Evolutionary conservation across 1,284 basidiomycete genomes (phyloP), one percentile per base, ranked within the genome.

Genomic region (Ceratobasidium theobromae): DNA sequence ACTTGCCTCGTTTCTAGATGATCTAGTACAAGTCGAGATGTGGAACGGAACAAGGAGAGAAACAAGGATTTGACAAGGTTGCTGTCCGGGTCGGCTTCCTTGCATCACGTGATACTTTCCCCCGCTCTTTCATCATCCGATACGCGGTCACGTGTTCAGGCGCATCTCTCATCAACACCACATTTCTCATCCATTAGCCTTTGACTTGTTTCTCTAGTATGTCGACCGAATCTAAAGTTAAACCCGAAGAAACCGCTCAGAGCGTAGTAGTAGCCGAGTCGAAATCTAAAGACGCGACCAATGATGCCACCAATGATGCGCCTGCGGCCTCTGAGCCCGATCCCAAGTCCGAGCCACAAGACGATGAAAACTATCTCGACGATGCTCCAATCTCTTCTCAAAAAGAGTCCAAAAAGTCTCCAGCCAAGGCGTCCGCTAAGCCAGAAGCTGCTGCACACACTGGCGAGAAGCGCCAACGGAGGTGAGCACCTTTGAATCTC

Each of bases 301-400:
- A 48, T 9, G 55, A 58, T 46, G 53, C 23, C 11, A 21, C 48
- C 48, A 25, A 51, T 12, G 48, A 41, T 12, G 53, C 40, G 4
- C 2, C 53, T 32, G 8, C 35, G 35, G 53, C 53, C 53, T 25
- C 35, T n/a, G 25, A 41, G 53, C 41, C 40, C 27, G 55, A 58
- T 14, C 18, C 21, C 23, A 30, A 27, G 48, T 6, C 12, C 27
- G 28, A 38, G 38, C 16, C 53, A 12, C 53, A 46, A 58, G 55
- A 27, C 40, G 55, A 58, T 5, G 55, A 58, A 41, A 58, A 58
- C 28, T 58, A 58, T 18, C 38, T 58, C 14, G 55, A 58, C 41
- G 55, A 58, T 25, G 27, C 27, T 9, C 43, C 55, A 1, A 23
- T 14, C 18, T 12, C 41, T 3, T 30, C 40, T 23, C 41, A 58